A percentile compares a stretch with the other conserved stretches of the same genome.
Evolutionary conservation across 2,329 filamentous ascomycete species (phyloP).

Genomic region (Microcera coccophila): DNA sequence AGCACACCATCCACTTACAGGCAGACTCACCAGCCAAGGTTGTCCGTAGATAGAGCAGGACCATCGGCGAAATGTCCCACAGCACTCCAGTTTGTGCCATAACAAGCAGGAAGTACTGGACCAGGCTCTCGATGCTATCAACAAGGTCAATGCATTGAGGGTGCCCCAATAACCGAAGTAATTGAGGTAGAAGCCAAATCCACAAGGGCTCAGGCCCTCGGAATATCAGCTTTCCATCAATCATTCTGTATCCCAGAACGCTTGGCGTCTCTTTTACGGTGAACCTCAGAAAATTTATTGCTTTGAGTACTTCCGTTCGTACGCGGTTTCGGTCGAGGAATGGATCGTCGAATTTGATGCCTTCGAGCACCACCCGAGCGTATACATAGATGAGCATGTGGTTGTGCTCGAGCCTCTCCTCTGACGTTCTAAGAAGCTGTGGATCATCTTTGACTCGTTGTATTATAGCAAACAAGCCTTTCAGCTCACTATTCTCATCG

Average conservation of each 20-base stretch:
- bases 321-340: conserved; percentile 57
- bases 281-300: conserved; percentile 71
- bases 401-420: conserved; percentile 71
- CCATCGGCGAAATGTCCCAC: conserved; percentile 45
- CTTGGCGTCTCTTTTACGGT: conserved; percentile 71
- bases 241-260: conserved; percentile 52
- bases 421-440: conserved; percentile 53
- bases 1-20: too few species aligned
- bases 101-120: conserved; percentile 46
- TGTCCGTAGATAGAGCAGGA: conserved; percentile 47
- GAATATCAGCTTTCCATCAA: conserved; percentile 43
- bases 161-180: conserved; percentile 55
- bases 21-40: conserved; percentile 44
- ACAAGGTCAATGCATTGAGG: conserved; percentile 44
- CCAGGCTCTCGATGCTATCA: conserved; percentile 50
- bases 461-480: conserved; percentile 60
- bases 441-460: conserved; percentile 52
- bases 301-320: conserved; percentile 61
- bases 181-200: conserved; percentile 59
- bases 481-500: conserved; percentile 69
- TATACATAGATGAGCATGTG: conserved; percentile 84
- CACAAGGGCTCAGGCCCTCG: conserved; percentile 60
- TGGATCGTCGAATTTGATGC: conserved; percentile 62
- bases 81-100: conserved; percentile 42
- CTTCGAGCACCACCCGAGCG: conserved; percentile 71